phyloP scores from a whole-genome alignment of 2,329 filamentous ascomycete species.

The Venturia carpophila region DNA sequence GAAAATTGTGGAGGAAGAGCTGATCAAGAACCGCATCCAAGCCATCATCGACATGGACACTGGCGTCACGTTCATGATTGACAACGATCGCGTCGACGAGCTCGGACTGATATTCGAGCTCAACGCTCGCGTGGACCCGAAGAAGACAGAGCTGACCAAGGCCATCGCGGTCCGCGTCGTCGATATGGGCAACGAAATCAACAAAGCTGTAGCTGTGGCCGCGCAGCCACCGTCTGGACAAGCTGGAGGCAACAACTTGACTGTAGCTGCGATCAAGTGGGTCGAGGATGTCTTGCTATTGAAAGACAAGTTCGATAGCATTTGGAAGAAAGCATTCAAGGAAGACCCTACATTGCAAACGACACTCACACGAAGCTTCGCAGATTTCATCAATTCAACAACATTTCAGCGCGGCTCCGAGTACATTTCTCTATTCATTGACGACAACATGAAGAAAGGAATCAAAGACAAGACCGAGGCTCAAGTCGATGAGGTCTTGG shows the following conservation, averaged over 20 bases:
- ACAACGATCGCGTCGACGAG: constrained; percentile 75
- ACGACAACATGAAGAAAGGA: constrained; percentile 90
- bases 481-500: constrained; percentile 75
- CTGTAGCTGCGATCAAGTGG: constrained; percentile 84
- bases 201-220: constrained; percentile 54
- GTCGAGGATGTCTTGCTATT: constrained; percentile 81
- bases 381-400: constrained; percentile 77
- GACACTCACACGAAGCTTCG: constrained; percentile 76
- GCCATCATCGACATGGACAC: constrained; percentile 83
- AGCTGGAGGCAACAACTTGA: constrained; percentile 50
- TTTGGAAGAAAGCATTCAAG: constrained; percentile 66
- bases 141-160: constrained; percentile 61
- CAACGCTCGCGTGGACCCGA: constrained; percentile 66
- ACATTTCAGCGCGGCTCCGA: constrained; percentile 74
- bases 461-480: constrained; percentile 86
- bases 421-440: constrained; percentile 91
- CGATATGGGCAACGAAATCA: constrained; percentile 75
- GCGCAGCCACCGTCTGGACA: constrained; percentile 45
- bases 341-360: constrained; percentile 72
- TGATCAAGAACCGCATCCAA: constrained; percentile 68
- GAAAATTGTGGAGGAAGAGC: constrained; percentile 67
- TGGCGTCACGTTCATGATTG: constrained; percentile 81
- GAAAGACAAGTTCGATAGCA: constrained; percentile 80
- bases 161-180: constrained; percentile 68
- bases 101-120: constrained; percentile 74